These are phyloP conservation scores for Linderina pennispora DNA, from an alignment of 192 early-diverging fungal genomes.

Conservation along the genomic window DNA sequence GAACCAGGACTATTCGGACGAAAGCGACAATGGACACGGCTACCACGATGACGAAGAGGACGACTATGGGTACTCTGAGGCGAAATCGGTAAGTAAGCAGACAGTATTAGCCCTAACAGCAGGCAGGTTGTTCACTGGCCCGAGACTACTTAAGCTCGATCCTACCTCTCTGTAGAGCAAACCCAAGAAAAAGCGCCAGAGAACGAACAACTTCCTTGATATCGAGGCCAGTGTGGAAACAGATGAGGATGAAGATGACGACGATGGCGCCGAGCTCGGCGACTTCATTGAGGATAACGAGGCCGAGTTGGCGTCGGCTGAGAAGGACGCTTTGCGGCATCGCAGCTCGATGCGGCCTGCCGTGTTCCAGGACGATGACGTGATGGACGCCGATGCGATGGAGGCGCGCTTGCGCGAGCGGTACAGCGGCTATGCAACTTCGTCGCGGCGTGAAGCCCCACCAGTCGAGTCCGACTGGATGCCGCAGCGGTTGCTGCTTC, in stretches of 20 bases:
- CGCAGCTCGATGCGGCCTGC: slow-evolving; percentile 56
- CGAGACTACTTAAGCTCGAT: no score
- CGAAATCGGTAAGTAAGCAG: not conserved
- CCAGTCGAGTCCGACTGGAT: slow-evolving; percentile 50
- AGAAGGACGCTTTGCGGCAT: slow-evolving; percentile 47
- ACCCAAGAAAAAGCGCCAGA: slow-evolving; percentile 22
- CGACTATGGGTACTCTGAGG: slow-evolving; percentile 3
- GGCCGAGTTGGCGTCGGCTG: slow-evolving; percentile 59
- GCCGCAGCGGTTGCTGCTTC: slow-evolving; percentile 74
- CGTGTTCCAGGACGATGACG: slow-evolving; percentile 73
- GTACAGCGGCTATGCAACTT: slow-evolving; percentile 59
- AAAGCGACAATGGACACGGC: slow-evolving; percentile 12
- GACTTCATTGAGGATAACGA: slow-evolving; percentile 59
- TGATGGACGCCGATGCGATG: slow-evolving; percentile 76
- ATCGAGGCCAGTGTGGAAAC: slow-evolving; percentile 68
- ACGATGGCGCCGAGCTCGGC: slow-evolving; percentile 56
- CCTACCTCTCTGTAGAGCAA: slow-evolving; percentile 4
- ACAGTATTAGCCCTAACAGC: no score
- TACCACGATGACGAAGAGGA: slow-evolving; percentile 48
- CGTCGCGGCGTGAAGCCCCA: slow-evolving; percentile 38
- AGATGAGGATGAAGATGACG: slow-evolving; percentile 71
- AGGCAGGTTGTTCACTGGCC: no score
- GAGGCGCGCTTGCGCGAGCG: slow-evolving; percentile 67
- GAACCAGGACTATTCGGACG: slow-evolving; percentile 21
- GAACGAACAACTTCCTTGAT: slow-evolving; percentile 59